Evolutionary conservation across 495 filamentous ascomycete genomes (phyloP).

Genomic region (Letharia columbiana): DNA sequence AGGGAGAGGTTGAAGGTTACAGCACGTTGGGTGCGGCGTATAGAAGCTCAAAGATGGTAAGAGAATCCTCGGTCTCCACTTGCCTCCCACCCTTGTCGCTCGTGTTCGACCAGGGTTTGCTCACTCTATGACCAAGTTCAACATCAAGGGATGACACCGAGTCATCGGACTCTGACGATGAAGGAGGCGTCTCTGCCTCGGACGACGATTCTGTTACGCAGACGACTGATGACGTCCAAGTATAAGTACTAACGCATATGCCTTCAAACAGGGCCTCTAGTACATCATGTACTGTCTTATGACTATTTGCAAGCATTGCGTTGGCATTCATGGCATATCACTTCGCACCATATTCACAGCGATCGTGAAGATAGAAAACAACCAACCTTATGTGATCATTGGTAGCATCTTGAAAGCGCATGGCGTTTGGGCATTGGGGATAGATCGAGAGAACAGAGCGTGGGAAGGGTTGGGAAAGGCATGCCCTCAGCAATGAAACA

Average conservation of each 20-base stretch:
- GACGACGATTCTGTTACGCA: constrained; percentile 2
- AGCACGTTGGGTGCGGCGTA: constrained; percentile 62
- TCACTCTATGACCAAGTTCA: constrained; percentile 16
- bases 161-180: constrained; percentile 17
- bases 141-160: constrained; percentile 15
- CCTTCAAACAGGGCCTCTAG: constrained; percentile 26
- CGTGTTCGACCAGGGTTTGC: constrained; percentile 21
- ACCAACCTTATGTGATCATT: background rate
- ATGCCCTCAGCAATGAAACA: constrained; percentile 10
- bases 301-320: constrained; percentile 23
- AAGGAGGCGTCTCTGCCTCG: constrained; percentile 6
- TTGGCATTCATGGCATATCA: constrained; percentile 17
- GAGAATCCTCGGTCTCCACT: constrained; percentile 20
- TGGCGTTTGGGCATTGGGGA: constrained; percentile 5
- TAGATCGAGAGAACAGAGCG: background rate
- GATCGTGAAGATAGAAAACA: background rate
- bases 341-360: constrained; percentile 9
- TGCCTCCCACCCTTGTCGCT: constrained; percentile 15
- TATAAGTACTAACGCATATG: constrained; percentile 17
- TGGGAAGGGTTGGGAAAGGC: background rate
- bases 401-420: background rate
- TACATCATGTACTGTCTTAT: constrained; percentile 29
- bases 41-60: constrained; percentile 66
- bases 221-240: background rate
- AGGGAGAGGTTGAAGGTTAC: constrained; percentile 73